Conservation (phyloP, 257 asterid species). For the Jacaranda copaia region DNA sequence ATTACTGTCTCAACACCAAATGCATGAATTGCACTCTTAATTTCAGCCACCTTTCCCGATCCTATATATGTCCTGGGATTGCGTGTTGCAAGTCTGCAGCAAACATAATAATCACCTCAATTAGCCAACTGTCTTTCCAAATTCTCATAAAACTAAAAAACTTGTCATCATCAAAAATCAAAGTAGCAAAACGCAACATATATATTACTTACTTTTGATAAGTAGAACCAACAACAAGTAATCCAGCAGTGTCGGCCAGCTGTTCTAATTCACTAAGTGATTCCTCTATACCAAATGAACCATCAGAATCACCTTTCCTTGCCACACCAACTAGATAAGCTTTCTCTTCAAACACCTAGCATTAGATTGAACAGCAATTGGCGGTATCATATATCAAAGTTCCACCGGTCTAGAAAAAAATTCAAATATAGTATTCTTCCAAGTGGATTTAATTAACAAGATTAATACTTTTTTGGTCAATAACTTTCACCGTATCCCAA, state of each 20-base stretch:
- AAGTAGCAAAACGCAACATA: slow-evolving; percentile 20
- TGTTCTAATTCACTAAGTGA: slow-evolving; percentile 89
- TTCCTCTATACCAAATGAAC: slow-evolving; percentile 79
- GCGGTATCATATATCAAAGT: neutral
- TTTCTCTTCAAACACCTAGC: slow-evolving; percentile 89
- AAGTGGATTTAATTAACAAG: neutral
- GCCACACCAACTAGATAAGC: slow-evolving; percentile 90
- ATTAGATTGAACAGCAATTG: neutral
- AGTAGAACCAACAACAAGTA: slow-evolving; percentile 87
- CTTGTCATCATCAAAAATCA: slow-evolving; percentile 16
- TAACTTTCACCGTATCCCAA: neutral
- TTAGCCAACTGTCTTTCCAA: slow-evolving; percentile 13
- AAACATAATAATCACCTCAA: slow-evolving; percentile 37
- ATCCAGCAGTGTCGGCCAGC: slow-evolving; percentile 98
- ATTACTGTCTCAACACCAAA: slow-evolving; percentile 88
- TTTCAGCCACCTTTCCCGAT: slow-evolving; percentile 94
- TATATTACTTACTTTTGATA: slow-evolving; percentile 75
- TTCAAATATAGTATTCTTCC: neutral
- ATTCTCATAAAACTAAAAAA: neutral
- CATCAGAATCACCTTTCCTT: slow-evolving; percentile 66
- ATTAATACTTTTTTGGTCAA: neutral
- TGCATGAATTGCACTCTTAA: slow-evolving; percentile 87
- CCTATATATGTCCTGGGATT: slow-evolving; percentile 95
- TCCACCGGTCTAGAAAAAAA: neutral
- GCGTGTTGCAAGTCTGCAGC: slow-evolving; percentile 75